Base-by-base conservation (phyloP, 2,329 filamentous ascomycete species). In the Hysterium pulicare region DNA sequence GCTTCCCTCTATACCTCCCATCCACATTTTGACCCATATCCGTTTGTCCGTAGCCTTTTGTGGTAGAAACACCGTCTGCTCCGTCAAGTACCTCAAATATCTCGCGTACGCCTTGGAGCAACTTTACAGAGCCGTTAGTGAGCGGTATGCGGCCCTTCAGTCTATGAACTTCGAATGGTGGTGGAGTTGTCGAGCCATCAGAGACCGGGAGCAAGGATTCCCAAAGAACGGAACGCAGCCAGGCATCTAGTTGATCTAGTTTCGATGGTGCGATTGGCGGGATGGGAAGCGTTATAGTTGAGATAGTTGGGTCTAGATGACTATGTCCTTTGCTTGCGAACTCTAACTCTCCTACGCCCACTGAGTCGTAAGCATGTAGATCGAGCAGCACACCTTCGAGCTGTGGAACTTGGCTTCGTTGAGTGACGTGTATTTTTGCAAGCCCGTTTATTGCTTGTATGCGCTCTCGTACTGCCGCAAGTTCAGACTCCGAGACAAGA, bases 31-130 rank as follows among this genome's bases (percentile, higher is more conserved):
- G 2, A 32, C 19, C 10, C 2, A 5, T 10, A 9, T 17, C 26
- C 9, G 22, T 32, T 20, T 35, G 19, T 20, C 24, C 20, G 6
- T 10, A n/a, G 16, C 9, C 13, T 22, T n/a, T 16, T 22, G 13
- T 20, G 16, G n/a, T n/a, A n/a, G n/a, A n/a, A 7, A 39, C 19
- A 16, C 36, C 42, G 16, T 55, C 50, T 13, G 16, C 40, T 5
- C 40, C 71, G 51, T 95, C 89, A 19, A 88, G 79, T 19, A 97
- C 86, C 58, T 98, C 93, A 64, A 97, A 98, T 13, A 97, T 79
- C 55, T 96, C 91, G 40, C 91, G 75, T 1, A 98, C 93, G 2
- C 90, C 93, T 65, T 98, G 93, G 6, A 97, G 75, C 49, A 97
- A 81, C 61, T 88, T 87, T 33, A 82, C 71, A 0, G 73, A 71